Base-by-base conservation (phyloP, 192 early-diverging fungal genomes). In the Diversispora epigaea region DNA sequence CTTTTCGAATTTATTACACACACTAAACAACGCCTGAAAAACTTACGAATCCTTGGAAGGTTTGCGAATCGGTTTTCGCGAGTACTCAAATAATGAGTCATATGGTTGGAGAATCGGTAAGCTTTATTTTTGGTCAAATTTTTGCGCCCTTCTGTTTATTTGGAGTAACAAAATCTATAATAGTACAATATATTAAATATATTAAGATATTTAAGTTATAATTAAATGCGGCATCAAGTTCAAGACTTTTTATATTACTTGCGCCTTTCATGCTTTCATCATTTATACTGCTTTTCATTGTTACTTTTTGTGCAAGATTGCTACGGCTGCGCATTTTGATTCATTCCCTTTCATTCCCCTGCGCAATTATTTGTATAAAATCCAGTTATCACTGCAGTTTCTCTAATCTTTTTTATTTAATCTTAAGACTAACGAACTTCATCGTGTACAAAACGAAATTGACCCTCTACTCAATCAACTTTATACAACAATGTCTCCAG, bases 401-500 rank as follows among this genome's bases (percentile, higher is more conserved):
- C 50, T 4, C 12, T 54, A 14, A 14, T 17, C 14, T 49, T 49
- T 49, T 54, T 54, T 32, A 32, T 32, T 32, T 32, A 32, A 14
- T 14, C n/a, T 54, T 54, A 17, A 54, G 50, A 17, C n/a, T 17
- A 17, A 54, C 4, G 50, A 54, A 11, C 12, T 4, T 54, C 50
- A 41, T 43, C 25, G 19, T n/a, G 17, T n/a, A 5, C 39, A 64
- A n/a, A 57, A 47, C 17, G 60, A 74, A 8, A 49, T 74, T 46
- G 72, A 74, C 54, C 72, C 72, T 32, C 61, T 52, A 44, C 61
- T 75, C 32, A 50, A 46, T 54, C 62, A 50, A 65, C 7, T 63
- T 21, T 56, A 65, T 75, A 46, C 62, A 32, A 32, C 25, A 41
- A 75, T 75, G 73, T 65, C 61, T 50, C 73, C 73, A 65, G 62